Conservation (phyloP, 208 protist genomes). For the Crithidia fasciculata region DNA sequence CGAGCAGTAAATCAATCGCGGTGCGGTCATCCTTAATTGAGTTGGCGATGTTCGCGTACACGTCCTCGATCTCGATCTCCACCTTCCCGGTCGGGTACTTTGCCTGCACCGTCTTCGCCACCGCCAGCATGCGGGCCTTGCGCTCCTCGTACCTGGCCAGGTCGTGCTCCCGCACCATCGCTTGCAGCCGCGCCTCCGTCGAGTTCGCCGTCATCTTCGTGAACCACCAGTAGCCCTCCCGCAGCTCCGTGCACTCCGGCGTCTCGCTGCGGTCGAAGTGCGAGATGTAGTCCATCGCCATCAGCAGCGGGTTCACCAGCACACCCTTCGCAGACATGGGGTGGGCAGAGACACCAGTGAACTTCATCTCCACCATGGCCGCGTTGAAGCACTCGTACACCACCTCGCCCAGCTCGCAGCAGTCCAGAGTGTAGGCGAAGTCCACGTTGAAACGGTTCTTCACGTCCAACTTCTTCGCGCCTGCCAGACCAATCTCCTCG, state of each 20-base stretch:
- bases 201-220: slow-evolving; percentile 61
- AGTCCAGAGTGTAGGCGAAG: slow-evolving; percentile 89
- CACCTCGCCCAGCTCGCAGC: slow-evolving; percentile 84
- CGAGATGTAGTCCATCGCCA: slow-evolving; percentile 82
- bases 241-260: slow-evolving; percentile 77
- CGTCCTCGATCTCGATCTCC: slow-evolving; percentile 58
- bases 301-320: slow-evolving; percentile 85
- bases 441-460: slow-evolving; percentile 77
- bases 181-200: slow-evolving; percentile 49
- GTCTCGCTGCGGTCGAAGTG: slow-evolving; percentile 74
- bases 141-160: slow-evolving; percentile 48
- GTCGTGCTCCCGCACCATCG: slow-evolving; percentile 83
- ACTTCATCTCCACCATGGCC: slow-evolving; percentile 55
- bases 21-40: slow-evolving; percentile 60
- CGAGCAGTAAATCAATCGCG: slow-evolving; percentile 74
- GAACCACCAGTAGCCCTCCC: slow-evolving; percentile 88
- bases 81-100: slow-evolving; percentile 75
- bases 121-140: slow-evolving; percentile 56
- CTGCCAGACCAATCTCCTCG: slow-evolving; percentile 85
- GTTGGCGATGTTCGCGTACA: slow-evolving; percentile 84
- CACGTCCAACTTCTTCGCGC: slow-evolving; percentile 83
- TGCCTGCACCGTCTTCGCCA: slow-evolving; percentile 48
- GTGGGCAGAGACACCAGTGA: slow-evolving; percentile 80
- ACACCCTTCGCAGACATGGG: slow-evolving; percentile 90
- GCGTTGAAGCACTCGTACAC: slow-evolving; percentile 90